Percentiles rank a stretch among this genome's conserved stretches.
Evolutionary conservation across 2,329 filamentous ascomycete species (phyloP).

Genomic region (Uncinocarpus reesii): DNA sequence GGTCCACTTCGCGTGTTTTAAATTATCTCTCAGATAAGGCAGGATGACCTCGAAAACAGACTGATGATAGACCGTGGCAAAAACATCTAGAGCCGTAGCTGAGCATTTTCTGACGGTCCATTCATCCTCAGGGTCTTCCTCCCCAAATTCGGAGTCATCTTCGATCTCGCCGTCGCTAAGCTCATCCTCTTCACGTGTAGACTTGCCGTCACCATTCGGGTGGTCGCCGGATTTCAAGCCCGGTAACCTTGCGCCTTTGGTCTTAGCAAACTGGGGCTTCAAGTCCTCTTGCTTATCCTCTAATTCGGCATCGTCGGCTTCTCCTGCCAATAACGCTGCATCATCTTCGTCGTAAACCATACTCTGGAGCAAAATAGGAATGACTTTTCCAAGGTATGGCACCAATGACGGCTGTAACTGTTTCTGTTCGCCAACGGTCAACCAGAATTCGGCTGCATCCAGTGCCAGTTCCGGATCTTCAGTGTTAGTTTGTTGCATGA

Average conservation of each 20-base stretch:
- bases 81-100: slow-evolving; percentile 85
- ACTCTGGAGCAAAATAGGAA: slow-evolving; percentile 80
- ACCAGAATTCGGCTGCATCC: slow-evolving; percentile 95
- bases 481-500: slow-evolving; percentile 69
- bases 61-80: slow-evolving; percentile 79
- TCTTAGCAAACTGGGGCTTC: slow-evolving; percentile 79
- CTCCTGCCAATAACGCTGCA: slow-evolving; percentile 70
- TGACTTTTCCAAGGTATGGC: slow-evolving; percentile 71
- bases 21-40: slow-evolving; percentile 81
- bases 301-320: slow-evolving; percentile 78
- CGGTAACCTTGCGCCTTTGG: slow-evolving; percentile 49
- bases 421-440: slow-evolving; percentile 81
- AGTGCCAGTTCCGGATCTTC: slow-evolving; percentile 83
- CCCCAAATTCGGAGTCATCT: slow-evolving; percentile 60
- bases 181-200: slow-evolving; percentile 44
- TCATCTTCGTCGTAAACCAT: slow-evolving; percentile 98
- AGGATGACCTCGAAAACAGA: slow-evolving; percentile 85
- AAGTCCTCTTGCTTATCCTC: slow-evolving; percentile 88
- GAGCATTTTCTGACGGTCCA: slow-evolving; percentile 98
- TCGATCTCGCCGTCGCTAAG: slow-evolving; percentile 78
- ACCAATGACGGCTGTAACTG: slow-evolving; percentile 64
- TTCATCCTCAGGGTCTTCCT: slow-evolving; percentile 70
- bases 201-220: slow-evolving; percentile 40
- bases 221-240: slow-evolving; percentile 37
- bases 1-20: slow-evolving; percentile 81